A percentile compares a stretch with the other conserved stretches of the same genome.
phyloP scores from a whole-genome alignment of 495 filamentous ascomycete species.

The Platismatia glauca region DNA sequence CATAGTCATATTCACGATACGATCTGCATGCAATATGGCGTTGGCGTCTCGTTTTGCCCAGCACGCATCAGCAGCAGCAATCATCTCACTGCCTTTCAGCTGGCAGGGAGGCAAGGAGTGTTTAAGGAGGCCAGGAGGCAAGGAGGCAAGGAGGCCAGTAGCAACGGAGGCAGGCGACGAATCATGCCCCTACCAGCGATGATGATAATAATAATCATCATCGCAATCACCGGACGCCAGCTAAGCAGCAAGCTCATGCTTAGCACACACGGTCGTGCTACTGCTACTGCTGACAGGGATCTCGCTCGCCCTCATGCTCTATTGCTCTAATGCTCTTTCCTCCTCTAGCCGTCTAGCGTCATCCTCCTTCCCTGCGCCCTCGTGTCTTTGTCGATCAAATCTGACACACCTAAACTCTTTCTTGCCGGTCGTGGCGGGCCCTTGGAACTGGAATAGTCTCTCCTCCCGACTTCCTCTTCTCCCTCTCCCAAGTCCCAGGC shows the following conservation, averaged over 20 bases:
- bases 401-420: constrained; percentile 2
- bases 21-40: too few species aligned
- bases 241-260: not conserved
- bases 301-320: not conserved
- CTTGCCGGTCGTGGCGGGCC: not conserved
- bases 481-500: too few species aligned
- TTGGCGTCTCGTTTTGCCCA: too few species aligned
- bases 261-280: not conserved
- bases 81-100: not conserved
- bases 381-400: constrained; percentile 13
- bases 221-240: not conserved
- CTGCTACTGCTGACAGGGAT: constrained; percentile 5
- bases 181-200: not conserved
- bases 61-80: not conserved
- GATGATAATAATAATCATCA: too few species aligned
- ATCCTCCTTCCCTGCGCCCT: constrained; percentile 10
- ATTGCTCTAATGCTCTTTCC: not conserved
- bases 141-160: not conserved
- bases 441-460: not conserved
- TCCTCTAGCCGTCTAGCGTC: not conserved
- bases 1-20: too few species aligned
- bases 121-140: not conserved
- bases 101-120: not conserved
- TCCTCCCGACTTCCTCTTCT: too few species aligned
- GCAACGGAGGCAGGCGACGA: not conserved